Conservation (phyloP, 2,329 filamentous ascomycete genomes). For the Fusarium subtropicale region DNA sequence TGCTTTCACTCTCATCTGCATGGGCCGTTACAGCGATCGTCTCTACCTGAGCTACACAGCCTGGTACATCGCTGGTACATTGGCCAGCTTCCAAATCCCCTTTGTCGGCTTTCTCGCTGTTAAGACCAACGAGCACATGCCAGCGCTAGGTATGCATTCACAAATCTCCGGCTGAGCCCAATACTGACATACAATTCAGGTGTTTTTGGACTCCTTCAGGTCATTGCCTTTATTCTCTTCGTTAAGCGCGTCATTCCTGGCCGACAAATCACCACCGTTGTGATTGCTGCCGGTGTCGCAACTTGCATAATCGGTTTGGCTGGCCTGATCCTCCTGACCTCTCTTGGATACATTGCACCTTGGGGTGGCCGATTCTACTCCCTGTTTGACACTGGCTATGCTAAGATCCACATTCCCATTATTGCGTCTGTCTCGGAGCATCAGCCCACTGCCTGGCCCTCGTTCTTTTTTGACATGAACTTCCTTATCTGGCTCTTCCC, state of each 20-base stretch:
- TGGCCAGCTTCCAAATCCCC: conserved; percentile 99
- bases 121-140: conserved; percentile 98
- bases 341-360: conserved; percentile 91
- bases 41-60: conserved; percentile 97
- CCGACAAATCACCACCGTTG: conserved; percentile 93
- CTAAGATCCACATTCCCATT: conserved; percentile 99
- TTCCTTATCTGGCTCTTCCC: conserved; percentile 99
- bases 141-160: conserved; percentile 77
- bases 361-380: conserved; percentile 99
- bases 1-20: conserved; percentile 91
- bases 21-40: conserved; percentile 94
- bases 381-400: conserved; percentile 97
- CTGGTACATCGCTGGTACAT: conserved; percentile 95
- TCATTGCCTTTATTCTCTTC: conserved; percentile 92
- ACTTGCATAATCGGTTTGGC: conserved; percentile 79
- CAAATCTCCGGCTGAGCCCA: background rate
- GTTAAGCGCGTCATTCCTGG: conserved; percentile 88
- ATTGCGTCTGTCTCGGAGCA: conserved; percentile 99
- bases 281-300: conserved; percentile 78
- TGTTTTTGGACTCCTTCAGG: conserved; percentile 94
- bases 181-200: conserved; percentile 61
- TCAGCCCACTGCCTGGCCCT: conserved; percentile 98
- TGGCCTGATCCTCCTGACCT: conserved; percentile 86
- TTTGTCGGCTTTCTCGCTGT: conserved; percentile 98
- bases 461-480: conserved; percentile 99